Conservation (phyloP, 768 basidiomycete genomes). For the Calocybe cyanea region DNA sequence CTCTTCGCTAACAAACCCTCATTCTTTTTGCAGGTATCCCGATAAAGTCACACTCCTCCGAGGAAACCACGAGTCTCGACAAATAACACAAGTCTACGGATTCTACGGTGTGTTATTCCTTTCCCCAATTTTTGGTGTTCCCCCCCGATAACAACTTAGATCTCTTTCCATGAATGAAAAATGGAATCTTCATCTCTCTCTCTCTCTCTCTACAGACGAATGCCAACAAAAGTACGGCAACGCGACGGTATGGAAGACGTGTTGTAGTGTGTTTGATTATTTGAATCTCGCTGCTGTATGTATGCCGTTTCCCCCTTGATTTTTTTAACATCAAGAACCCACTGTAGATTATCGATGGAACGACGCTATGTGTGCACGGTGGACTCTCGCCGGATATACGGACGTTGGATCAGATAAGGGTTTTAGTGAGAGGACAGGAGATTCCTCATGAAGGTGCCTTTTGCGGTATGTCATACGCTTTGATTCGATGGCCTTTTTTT, state of each 20-base stretch:
- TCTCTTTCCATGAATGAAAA: neutral
- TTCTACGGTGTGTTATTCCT: conserved; percentile 73
- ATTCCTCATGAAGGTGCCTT: conserved; percentile 99
- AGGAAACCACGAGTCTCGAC: conserved; percentile 95
- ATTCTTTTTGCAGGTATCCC: conserved; percentile 63
- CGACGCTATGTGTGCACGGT: conserved; percentile 91
- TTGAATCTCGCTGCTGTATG: conserved; percentile 90
- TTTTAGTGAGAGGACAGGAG: conserved; percentile 92
- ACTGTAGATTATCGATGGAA: conserved; percentile 88
- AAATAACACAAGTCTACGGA: conserved; percentile 99
- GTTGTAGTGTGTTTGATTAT: conserved; percentile 95
- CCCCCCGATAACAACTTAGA: neutral
- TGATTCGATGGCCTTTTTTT: neutral
- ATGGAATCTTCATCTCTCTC: too few species aligned
- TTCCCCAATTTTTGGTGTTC: too few species aligned
- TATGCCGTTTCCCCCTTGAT: conserved; percentile 1
- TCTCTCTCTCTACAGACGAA: conserved; percentile 64
- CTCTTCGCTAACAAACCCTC: too few species aligned
- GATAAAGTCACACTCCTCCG: conserved; percentile 88
- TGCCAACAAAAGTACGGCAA: conserved; percentile 98
- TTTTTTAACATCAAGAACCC: too few species aligned
- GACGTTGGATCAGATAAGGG: conserved; percentile 91
- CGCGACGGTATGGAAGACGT: conserved; percentile 94
- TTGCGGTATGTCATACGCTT: conserved; percentile 58
- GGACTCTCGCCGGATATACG: conserved; percentile 95